Percentiles rank a stretch among this genome's conserved stretches.
Conservation (phyloP, 441 rosid species). For the Croton laevigatus region DNA sequence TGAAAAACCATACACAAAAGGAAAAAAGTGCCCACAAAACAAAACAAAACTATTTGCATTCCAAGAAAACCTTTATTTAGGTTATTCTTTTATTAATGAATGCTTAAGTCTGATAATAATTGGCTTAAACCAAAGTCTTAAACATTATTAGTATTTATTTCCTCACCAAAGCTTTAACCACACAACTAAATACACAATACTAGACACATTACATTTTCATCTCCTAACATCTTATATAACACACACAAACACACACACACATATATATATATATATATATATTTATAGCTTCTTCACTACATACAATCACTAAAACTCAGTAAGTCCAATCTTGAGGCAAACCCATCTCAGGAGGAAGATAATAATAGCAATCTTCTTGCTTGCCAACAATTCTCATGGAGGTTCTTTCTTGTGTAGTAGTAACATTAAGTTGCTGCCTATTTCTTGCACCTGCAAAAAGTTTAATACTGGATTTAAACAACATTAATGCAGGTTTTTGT, state of each 20-base stretch:
- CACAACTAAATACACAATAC: not conserved
- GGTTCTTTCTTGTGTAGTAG: conserved; percentile 18
- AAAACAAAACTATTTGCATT: not conserved
- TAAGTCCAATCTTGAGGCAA: conserved; percentile 44
- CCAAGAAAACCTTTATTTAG: too few relatives aligned
- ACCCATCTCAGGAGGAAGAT: conserved; percentile 44
- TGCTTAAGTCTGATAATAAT: not conserved
- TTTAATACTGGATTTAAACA: not conserved
- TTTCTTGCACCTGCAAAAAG: conserved; percentile 24
- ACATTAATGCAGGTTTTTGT: not conserved
- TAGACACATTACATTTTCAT: not conserved
- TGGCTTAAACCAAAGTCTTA: not conserved
- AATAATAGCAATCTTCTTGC: conserved; percentile 34
- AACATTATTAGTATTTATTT: not conserved
- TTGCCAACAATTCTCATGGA: conserved; percentile 22
- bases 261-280: not conserved
- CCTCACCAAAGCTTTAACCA: not conserved
- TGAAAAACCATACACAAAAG: not conserved
- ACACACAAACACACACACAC: too few relatives aligned
- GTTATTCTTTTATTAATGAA: conserved; percentile 4
- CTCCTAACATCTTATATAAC: not conserved
- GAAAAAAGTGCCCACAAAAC: conserved; percentile 7
- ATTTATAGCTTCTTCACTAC: conserved; percentile 10
- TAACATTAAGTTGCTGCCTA: conserved; percentile 15
- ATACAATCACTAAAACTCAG: conserved; percentile 20